phyloP scores from a whole-genome alignment of 768 basidiomycete genomes.

The Filobasidium wieringae region DNA sequence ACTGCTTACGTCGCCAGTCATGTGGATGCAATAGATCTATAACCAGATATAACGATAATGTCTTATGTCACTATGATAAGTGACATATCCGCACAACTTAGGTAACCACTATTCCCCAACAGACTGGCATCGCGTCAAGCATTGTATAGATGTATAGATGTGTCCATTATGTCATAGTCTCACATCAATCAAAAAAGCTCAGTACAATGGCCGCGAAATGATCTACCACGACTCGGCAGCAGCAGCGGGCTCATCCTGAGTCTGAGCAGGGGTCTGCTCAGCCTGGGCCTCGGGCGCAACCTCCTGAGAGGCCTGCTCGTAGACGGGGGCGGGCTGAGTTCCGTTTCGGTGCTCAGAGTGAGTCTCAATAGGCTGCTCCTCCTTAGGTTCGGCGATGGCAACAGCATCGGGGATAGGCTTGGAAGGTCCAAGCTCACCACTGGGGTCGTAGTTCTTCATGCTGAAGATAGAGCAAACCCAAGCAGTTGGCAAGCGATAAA shows the following conservation, averaged over 20 bases:
- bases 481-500: neutral
- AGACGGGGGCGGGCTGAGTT: conserved; percentile 20
- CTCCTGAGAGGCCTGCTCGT: conserved; percentile 14
- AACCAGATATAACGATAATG: too few species aligned
- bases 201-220: too few species aligned
- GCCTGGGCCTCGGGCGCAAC: conserved; percentile 16
- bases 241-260: neutral
- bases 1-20: too few species aligned
- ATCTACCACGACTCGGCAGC: neutral
- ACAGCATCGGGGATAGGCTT: conserved; percentile 94
- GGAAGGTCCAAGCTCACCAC: conserved; percentile 74
- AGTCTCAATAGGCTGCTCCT: conserved; percentile 80
- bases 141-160: too few species aligned
- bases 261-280: conserved; percentile 5
- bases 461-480: conserved; percentile 40
- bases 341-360: conserved; percentile 74
- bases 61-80: too few species aligned
- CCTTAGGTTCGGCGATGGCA: conserved; percentile 72
- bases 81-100: too few species aligned
- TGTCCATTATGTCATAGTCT: too few species aligned
- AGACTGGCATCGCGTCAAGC: too few species aligned
- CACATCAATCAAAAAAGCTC: too few species aligned
- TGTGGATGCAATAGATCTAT: too few species aligned
- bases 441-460: conserved; percentile 94
- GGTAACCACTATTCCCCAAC: too few species aligned